A percentile compares a stretch with the other conserved stretches of the same genome.
These are phyloP conservation scores for Ormosia emarginata DNA, from an alignment of 306 rosid genomes.

Conservation along the genomic window DNA sequence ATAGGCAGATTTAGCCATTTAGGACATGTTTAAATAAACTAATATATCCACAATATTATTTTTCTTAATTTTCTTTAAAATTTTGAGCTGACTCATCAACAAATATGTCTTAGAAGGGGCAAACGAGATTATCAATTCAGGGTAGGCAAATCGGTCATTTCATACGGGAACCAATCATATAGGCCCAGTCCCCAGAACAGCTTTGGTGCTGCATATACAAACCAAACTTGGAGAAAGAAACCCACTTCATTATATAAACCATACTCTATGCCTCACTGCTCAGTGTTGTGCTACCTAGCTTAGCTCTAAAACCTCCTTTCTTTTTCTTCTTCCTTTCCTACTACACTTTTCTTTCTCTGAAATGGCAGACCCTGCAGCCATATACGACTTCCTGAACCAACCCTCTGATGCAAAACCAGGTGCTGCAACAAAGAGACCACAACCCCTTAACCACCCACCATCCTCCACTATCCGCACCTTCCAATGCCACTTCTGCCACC, in stretches of 20 bases:
- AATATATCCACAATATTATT: background rate
- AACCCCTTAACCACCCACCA: background rate
- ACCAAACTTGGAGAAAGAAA: background rate
- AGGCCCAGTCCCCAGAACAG: background rate
- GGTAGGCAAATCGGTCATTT: background rate
- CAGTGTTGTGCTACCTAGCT: background rate
- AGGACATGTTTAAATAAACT: background rate
- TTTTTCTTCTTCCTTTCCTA: background rate
- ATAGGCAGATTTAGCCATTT: background rate
- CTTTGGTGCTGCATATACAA: background rate
- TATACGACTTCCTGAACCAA: slow-evolving; percentile 39
- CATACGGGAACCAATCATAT: background rate
- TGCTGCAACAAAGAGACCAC: background rate
- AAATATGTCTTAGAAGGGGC: background rate
- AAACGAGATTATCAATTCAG: background rate
- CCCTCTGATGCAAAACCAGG: slow-evolving; percentile 7
- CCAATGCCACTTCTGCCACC: slow-evolving; percentile 60
- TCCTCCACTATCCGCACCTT: slow-evolving; percentile 33
- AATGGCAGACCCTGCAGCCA: slow-evolving; percentile 51
- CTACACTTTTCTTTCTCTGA: background rate
- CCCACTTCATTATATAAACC: background rate
- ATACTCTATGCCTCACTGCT: background rate
- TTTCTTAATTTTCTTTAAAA: background rate
- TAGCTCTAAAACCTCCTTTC: background rate
- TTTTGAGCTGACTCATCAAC: background rate